Evolutionary conservation across 805 yeast species (phyloP).

Genomic region (Wickerhamiella shivajii): DNA sequence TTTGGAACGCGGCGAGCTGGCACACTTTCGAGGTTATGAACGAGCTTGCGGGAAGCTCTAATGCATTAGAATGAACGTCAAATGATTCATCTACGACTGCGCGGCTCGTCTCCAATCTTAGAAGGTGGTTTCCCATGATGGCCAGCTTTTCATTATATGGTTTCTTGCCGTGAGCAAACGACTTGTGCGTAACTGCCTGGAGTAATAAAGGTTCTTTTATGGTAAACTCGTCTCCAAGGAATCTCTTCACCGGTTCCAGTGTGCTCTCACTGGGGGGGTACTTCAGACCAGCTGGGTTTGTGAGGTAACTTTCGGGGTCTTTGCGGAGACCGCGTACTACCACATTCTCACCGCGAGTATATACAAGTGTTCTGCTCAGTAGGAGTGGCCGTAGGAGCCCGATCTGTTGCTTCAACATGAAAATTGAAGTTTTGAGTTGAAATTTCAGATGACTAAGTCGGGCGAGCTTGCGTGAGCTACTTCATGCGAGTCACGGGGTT

Average conservation of each 20-base stretch:
- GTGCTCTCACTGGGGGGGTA: conserved; percentile 42
- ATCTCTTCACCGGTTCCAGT: conserved; percentile 34
- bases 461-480: no score
- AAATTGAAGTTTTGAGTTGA: no score
- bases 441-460: no score
- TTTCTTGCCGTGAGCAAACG: conserved; percentile 79
- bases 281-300: conserved; percentile 33
- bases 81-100: conserved; percentile 11
- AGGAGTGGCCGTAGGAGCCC: no score
- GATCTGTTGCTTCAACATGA: no score
- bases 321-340: conserved; percentile 15
- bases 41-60: conserved; percentile 21
- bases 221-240: conserved; percentile 35
- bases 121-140: conserved; percentile 35
- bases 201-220: conserved; percentile 49
- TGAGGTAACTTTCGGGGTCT: conserved; percentile 24
- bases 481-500: no score
- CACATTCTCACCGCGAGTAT: no score
- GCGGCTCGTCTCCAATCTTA: conserved; percentile 18
- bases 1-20: conserved; percentile 18
- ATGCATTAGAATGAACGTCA: conserved; percentile 18
- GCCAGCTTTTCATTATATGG: conserved; percentile 83
- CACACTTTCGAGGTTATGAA: conserved; percentile 20
- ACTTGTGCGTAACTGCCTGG: conserved; percentile 84
- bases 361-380: no score